A percentile compares a stretch with the other conserved stretches of the same genome.
Conservation (phyloP, 768 basidiomycete species). For the Boletus edulis region DNA sequence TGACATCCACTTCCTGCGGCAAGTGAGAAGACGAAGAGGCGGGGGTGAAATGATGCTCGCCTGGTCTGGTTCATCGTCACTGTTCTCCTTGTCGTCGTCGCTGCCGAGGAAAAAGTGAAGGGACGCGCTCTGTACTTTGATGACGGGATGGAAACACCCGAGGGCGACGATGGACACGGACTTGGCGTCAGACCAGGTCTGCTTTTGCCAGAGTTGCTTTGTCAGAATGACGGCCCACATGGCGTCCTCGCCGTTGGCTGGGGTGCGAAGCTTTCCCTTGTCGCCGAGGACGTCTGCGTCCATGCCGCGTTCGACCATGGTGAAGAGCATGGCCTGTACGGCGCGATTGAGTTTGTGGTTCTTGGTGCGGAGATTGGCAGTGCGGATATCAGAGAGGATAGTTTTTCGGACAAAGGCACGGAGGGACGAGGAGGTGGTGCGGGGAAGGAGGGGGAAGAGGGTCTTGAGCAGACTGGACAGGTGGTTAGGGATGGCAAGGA, state of each 20-base stretch:
- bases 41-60: not conserved
- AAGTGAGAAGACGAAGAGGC: conserved; percentile 3
- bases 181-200: conserved; percentile 90
- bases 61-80: conserved; percentile 67
- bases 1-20: conserved; percentile 60
- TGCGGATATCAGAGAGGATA: conserved; percentile 89
- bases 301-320: conserved; percentile 94
- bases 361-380: conserved; percentile 82
- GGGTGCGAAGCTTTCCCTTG: conserved; percentile 70
- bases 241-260: conserved; percentile 71
- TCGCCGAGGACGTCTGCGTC: conserved; percentile 76
- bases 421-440: conserved; percentile 82
- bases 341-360: conserved; percentile 96
- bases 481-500: conserved; percentile 3
- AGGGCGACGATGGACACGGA: conserved; percentile 88
- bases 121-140: conserved; percentile 93
- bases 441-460: conserved; percentile 94
- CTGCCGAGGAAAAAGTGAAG: conserved; percentile 96
- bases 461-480: conserved; percentile 72
- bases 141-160: conserved; percentile 90
- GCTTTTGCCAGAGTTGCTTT: conserved; percentile 92
- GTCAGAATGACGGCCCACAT: conserved; percentile 97
- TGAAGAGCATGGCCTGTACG: conserved; percentile 93
- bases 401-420: conserved; percentile 88
- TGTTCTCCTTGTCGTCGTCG: conserved; percentile 72